Conservation (phyloP, 352 stramenopile genomes). For the Aphanomyces invadans region DNA sequence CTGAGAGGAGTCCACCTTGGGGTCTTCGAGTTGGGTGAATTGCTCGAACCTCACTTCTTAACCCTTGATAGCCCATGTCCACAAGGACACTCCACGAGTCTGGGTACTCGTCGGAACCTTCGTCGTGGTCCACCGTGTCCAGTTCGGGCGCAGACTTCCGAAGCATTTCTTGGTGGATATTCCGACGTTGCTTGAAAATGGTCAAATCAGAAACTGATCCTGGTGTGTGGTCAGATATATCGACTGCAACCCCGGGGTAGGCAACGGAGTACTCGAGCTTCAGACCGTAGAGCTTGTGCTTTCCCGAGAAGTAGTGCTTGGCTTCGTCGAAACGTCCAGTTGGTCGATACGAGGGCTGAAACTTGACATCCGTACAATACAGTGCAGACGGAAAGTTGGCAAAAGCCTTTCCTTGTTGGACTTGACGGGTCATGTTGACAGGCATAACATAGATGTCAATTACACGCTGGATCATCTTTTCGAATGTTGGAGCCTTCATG, state of each 20-base stretch:
- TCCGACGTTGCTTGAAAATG: not conserved
- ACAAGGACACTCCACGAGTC: not conserved
- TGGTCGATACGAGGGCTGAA: not conserved
- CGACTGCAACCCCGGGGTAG: not conserved
- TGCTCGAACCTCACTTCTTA: not conserved
- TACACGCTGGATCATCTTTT: not conserved
- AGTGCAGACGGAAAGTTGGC: not conserved
- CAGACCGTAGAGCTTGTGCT: not conserved
- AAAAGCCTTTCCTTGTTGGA: not conserved
- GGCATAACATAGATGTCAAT: not conserved
- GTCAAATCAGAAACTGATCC: not conserved
- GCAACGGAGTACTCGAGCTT: not conserved
- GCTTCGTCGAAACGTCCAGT: not conserved
- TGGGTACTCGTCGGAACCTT: not conserved
- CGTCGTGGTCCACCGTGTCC: not conserved
- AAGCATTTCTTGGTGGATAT: not conserved
- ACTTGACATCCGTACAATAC: constrained; percentile 1
- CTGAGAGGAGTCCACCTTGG: not conserved
- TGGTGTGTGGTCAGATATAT: not conserved
- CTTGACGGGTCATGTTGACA: not conserved
- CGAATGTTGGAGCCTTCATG: not conserved
- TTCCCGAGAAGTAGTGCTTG: not conserved
- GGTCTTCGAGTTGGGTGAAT: not conserved
- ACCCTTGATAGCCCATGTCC: not conserved
- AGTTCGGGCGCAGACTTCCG: not conserved